These are phyloP conservation scores for Davidsoniella neocaledoniae DNA, from an alignment of 2,329 filamentous ascomycete genomes.

Conservation along the genomic window DNA sequence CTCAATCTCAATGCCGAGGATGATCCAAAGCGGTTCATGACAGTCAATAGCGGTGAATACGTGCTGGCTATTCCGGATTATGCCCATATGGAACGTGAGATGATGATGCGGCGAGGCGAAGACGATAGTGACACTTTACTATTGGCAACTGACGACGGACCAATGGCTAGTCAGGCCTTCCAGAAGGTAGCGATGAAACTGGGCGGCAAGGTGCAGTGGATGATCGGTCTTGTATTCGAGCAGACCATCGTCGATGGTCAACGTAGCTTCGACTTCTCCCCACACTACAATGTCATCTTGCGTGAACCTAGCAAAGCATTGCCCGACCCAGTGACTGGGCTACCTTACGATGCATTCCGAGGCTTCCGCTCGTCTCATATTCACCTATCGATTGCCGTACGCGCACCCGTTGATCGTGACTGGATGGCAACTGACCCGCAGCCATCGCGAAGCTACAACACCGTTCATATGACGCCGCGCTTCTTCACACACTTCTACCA, in stretches of 20 bases:
- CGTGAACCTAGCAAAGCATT: slow-evolving; percentile 64
- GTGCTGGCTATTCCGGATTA: slow-evolving; percentile 90
- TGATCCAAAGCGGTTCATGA: slow-evolving; percentile 87
- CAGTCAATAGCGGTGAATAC: slow-evolving; percentile 87
- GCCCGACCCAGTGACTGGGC: slow-evolving; percentile 28
- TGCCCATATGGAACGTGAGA: slow-evolving; percentile 66
- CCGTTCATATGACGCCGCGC: slow-evolving; percentile 80
- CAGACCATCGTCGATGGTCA: slow-evolving; percentile 54
- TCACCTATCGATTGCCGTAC: slow-evolving; percentile 81
- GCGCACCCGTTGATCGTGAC: slow-evolving; percentile 71
- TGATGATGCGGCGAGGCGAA: slow-evolving; percentile 32
- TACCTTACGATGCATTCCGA: slow-evolving; percentile 75
- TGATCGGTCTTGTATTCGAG: slow-evolving; percentile 84
- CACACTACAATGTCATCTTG: slow-evolving; percentile 80
- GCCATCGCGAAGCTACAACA: slow-evolving; percentile 83
- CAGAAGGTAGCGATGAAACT: slow-evolving; percentile 99
- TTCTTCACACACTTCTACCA: slow-evolving; percentile 98
- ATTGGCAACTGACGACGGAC: not conserved
- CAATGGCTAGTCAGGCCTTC: slow-evolving; percentile 45
- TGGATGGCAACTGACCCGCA: slow-evolving; percentile 64
- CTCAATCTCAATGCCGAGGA: slow-evolving; percentile 74
- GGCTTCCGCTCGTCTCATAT: slow-evolving; percentile 97
- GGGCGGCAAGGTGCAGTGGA: slow-evolving; percentile 87
- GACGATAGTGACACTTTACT: slow-evolving; percentile 23
- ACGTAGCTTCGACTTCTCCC: slow-evolving; percentile 74